These are phyloP conservation scores for Colletotrichum sp. DNA, from an alignment of 2,329 filamentous ascomycete species.

Conservation along the genomic window DNA sequence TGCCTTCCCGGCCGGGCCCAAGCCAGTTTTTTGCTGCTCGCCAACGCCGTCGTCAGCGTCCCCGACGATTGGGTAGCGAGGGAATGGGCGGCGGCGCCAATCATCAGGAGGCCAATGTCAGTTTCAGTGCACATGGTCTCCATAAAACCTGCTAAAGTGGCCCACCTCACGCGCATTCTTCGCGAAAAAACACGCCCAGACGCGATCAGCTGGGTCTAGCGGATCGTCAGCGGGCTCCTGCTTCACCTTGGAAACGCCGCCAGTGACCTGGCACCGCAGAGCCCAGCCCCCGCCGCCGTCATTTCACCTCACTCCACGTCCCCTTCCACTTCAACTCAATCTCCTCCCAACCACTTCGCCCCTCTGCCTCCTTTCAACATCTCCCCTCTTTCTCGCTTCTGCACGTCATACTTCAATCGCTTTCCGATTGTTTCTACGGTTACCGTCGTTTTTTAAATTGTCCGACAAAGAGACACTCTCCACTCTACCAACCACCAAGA, in stretches of 20 bases:
- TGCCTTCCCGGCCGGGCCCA: background rate
- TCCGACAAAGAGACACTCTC: constrained; percentile 13
- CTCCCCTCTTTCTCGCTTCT: background rate
- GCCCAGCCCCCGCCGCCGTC: background rate
- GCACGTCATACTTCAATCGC: constrained; percentile 1
- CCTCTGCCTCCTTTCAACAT: background rate
- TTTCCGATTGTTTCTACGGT: constrained; percentile 14
- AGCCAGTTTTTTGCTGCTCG: background rate
- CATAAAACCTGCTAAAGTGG: background rate
- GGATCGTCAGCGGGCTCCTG: constrained; percentile 11
- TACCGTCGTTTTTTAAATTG: background rate
- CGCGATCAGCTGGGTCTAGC: background rate
- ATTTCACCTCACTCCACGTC: background rate
- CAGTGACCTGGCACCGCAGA: background rate
- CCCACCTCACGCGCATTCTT: background rate
- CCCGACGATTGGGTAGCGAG: background rate
- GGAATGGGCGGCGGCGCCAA: background rate
- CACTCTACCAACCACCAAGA: constrained; percentile 15
- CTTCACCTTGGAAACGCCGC: constrained; percentile 2
- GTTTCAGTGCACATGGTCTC: constrained; percentile 7
- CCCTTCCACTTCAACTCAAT: background rate
- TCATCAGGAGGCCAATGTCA: background rate
- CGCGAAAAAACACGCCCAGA: constrained; percentile 21
- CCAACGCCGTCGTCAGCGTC: background rate
- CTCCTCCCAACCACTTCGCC: background rate